Base-by-base conservation (phyloP, 192 early-diverging fungal genomes). In the Allomyces macrogynus region DNA sequence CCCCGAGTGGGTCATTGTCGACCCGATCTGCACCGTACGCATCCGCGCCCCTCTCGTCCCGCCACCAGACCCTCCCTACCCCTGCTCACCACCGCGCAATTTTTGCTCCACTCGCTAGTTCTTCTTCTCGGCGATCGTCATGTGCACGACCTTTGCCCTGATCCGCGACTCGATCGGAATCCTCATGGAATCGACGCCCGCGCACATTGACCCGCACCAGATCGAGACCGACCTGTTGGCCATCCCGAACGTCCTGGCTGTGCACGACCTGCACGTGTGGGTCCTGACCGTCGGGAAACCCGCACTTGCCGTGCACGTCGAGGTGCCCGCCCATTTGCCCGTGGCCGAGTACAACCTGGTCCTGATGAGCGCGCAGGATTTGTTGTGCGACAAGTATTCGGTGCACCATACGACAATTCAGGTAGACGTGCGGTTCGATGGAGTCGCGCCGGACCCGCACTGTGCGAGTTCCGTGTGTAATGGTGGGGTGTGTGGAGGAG, bases 61-160 rank as follows among this genome's bases (percentile, higher is more conserved):
- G 7, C 32, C 0, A 40, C 32, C 32, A 40, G 3, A 40, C 32
- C 32, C 32, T 40, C 32, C 32, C 32, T 40, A 2, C 32, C 32
- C 32, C 32, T 3, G 5, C 32, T 40, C 32, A 40, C 32, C 32
- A 27, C 26, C n/a, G n/a, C n/a, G 26, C 26, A 4, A 1, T 3
- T 26, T 4, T 26, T 26, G 1, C 26, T 26, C 26, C 26, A 26
- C 26, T 4, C 32, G 32, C 32, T 40, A 40, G 5, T 89, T 90
- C 67, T 44, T 89, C 23, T 92, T 91, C 69, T 88, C 88, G 0
- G 69, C 84, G 40, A 70, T 90, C 61, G 89, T 90, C 24, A 73
- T 90, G 24, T 72, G 68, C 14, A 89, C 88, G 9, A 90, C 89
- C 0, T 71, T 83, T 12, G 71, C 76, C 10, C 66, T 90, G 8